Evolutionary conservation across 768 basidiomycete genomes (phyloP), one percentile per base, ranked within the genome.

Genomic region (Podaxis sp.): DNA sequence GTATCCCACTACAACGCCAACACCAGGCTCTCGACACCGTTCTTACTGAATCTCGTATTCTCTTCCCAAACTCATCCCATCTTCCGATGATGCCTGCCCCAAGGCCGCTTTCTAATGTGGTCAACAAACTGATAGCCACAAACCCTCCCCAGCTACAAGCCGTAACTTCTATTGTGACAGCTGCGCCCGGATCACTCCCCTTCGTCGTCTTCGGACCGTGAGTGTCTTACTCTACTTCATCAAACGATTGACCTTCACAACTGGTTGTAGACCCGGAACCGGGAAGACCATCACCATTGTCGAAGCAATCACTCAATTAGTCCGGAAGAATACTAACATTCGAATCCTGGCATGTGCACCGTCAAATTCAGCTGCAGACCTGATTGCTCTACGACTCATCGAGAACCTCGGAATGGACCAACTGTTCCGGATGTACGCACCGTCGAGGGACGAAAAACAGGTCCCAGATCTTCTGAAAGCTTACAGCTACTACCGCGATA

Each of bases 201-300:
- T 87, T 88, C 63, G 70, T 85, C 13, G 73, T 88, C 14, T 87
- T 84, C 68, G 86, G 86, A 18, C 86, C 86, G 83, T 85, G 68
- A 69, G 86, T 72, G 1, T 1, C 27, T n/a, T 13, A 16, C 32
- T 9, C n/a, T n/a, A 13, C 36, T 7, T 47, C 6, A 5, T 23
- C 52, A 1, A 14, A 9, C n/a, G 13, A 23, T 35, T 63, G 23
- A 25, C 52, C 16, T 44, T 50, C 10, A 48, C n/a, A 13, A 47
- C 47, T 61, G 28, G 53, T 2, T 5, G 3, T 50, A 85, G 84
- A 10, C 84, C 84, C 3, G 84, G 85, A 5, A 89, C 87, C 0
- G 87, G 87, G 1, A 89, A 88, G 70, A 89, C 87, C 0, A 79
- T 87, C 18, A 87, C 84, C 0, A 74, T 83, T 10, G 77, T 87